Base-by-base conservation (phyloP, 495 filamentous ascomycete species). In the Rostrohypoxylon terebratum region DNA sequence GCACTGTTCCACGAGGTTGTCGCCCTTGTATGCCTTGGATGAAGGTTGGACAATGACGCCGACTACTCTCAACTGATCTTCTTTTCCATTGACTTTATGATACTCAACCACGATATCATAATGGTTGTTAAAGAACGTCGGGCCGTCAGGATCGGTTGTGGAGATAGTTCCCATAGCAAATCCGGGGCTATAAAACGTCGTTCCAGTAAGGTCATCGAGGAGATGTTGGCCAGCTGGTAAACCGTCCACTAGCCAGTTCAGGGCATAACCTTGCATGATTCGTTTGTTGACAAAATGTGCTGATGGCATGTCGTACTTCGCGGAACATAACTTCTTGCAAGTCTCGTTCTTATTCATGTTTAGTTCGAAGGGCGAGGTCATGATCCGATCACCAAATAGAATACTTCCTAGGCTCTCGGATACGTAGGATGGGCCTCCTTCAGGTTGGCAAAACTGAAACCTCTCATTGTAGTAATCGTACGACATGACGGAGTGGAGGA, bases 221-320 rank as follows among this genome's bases (percentile, higher is more conserved):
- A 91, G 90, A 70, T 90, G 81, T 74, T 96, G 92, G 23, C 93
- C 96, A 4, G 93, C 96, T 2, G 96, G 96, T 45, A 99, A 83
- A 9, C 96, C 96, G 79, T 99, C 96, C 7, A 98, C 89, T 58
- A 98, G 81, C 94, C 94, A 98, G 81, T 99, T 97, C 77, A 98
- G 84, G 74, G 94, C 92, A 79, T 94, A 96, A 25, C 89, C 91
- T 75, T 94, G 88, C 74, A 80, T 82, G 75, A 99, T 98, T 71
- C 89, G 87, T 69, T 85, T 83, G 77, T 97, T 97, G 31, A 96
- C 90, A 65, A 95, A 98, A 47, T 88, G 83, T 23, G 93, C 90
- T 38, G 88, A 87, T 36, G 82, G 82, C n/a, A 86, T 78, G 57
- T 92, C 87, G 71, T 94, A 96, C 31, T 81, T 87, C 48, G 86